A percentile compares a stretch with the other conserved stretches of the same genome.
Conservation (phyloP, 1,284 basidiomycete genomes). For the Puccinia hordei region DNA sequence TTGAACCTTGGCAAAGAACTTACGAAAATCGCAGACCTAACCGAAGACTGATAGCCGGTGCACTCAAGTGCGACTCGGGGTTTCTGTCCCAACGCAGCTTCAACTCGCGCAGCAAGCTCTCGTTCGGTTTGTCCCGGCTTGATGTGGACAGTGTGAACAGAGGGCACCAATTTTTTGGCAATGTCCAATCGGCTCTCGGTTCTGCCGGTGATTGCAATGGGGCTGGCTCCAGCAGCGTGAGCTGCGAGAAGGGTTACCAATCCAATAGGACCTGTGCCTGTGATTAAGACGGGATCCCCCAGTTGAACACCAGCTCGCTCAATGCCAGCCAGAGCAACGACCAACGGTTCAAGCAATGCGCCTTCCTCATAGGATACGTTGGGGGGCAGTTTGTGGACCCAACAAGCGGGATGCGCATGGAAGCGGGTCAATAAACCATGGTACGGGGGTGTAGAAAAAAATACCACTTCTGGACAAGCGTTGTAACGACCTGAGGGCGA, state of each 20-base stretch:
- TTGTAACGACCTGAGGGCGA: slow-evolving; percentile 42
- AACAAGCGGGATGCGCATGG: slow-evolving; percentile 64
- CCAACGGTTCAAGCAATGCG: slow-evolving; percentile 63
- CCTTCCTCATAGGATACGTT: slow-evolving; percentile 64
- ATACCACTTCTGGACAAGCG: slow-evolving; percentile 44
- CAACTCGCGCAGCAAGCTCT: slow-evolving; percentile 58
- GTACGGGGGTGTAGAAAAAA: slow-evolving; percentile 59
- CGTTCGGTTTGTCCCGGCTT: slow-evolving; percentile 54
- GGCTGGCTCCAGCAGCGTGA: slow-evolving; percentile 64
- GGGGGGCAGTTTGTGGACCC: slow-evolving; percentile 65
- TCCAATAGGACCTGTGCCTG: slow-evolving; percentile 64
- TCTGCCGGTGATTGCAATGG: slow-evolving; percentile 65
- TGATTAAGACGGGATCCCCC: slow-evolving; percentile 63
- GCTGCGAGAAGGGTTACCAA: slow-evolving; percentile 64
- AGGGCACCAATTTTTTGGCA: slow-evolving; percentile 63
- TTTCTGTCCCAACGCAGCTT: slow-evolving; percentile 57
- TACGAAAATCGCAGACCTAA: slow-evolving; percentile 77
- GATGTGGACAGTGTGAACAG: slow-evolving; percentile 61
- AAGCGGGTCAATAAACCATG: slow-evolving; percentile 59
- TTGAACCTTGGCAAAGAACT: slow-evolving; percentile 33
- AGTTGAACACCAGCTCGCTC: slow-evolving; percentile 63
- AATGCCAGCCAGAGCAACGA: slow-evolving; percentile 64
- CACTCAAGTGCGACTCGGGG: slow-evolving; percentile 72
- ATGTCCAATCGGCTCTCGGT: slow-evolving; percentile 63
- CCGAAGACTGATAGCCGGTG: slow-evolving; percentile 82